Conservation (phyloP, 768 basidiomycete genomes). For the Filobasidium wieringae region DNA sequence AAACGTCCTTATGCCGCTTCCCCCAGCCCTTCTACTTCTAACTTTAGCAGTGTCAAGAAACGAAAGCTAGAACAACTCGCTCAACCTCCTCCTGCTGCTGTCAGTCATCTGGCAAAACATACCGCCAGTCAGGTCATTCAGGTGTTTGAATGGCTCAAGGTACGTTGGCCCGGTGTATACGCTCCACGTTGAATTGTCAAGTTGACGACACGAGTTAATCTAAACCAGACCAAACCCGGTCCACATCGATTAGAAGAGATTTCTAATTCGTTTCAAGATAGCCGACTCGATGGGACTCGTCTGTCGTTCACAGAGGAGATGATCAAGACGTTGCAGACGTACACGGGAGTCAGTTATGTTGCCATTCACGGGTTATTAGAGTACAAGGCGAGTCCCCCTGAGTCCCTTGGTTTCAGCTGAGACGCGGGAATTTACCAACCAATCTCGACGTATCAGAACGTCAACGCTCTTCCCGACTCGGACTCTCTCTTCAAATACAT, state of each 20-base stretch:
- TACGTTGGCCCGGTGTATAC: neutral
- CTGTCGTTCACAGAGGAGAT: neutral
- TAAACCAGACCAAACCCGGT: neutral
- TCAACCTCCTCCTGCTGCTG: neutral
- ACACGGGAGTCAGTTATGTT: neutral
- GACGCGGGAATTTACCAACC: no score
- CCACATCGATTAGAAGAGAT: neutral
- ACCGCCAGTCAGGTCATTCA: neutral
- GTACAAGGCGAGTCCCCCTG: conserved; percentile 8
- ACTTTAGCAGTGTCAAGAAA: neutral
- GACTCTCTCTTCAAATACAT: conserved; percentile 6
- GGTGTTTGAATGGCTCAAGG: neutral
- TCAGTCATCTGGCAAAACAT: neutral
- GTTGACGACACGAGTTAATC: neutral
- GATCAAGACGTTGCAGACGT: neutral
- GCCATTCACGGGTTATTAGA: conserved; percentile 2
- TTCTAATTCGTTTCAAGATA: neutral
- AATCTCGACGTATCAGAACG: neutral
- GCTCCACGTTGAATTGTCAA: neutral
- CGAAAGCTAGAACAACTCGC: no score
- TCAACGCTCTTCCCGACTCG: conserved; percentile 3
- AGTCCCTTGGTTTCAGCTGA: neutral
- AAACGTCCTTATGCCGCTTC: neutral
- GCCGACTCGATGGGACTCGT: neutral
- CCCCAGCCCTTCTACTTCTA: neutral